Evolutionary conservation across 1,139 yeast genomes (phyloP).

Genomic region (Nadsonia starkeyi-henricii): DNA sequence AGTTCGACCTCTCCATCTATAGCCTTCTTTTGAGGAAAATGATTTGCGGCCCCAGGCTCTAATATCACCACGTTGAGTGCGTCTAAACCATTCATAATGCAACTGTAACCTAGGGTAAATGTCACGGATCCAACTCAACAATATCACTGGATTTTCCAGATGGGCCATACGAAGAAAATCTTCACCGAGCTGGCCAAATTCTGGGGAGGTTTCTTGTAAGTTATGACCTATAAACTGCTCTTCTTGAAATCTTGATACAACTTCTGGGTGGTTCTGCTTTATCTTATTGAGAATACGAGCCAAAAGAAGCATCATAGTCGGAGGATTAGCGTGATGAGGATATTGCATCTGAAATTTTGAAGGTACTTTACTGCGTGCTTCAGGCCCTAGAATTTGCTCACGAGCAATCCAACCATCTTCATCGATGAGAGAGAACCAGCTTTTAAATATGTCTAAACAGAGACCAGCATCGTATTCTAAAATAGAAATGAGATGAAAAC

Average conservation of each 20-base stretch:
- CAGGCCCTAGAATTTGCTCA: constrained; percentile 87
- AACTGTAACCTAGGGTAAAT: constrained; percentile 64
- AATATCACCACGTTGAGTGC: constrained; percentile 62
- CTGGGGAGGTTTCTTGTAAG: constrained; percentile 1
- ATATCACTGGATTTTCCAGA: constrained; percentile 44
- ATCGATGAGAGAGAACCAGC: constrained; percentile 83
- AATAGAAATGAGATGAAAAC: constrained; percentile 79
- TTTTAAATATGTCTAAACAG: constrained; percentile 62
- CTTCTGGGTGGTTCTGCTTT: constrained; percentile 9
- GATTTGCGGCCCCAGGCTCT: constrained; percentile 59
- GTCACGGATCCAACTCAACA: constrained; percentile 44
- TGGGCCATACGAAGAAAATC: constrained; percentile 31
- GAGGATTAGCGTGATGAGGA: constrained; percentile 90
- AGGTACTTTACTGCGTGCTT: constrained; percentile 83
- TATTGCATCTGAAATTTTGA: constrained; percentile 73
- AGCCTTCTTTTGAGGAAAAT: constrained; percentile 44
- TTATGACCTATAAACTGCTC: background rate
- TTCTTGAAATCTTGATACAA: background rate
- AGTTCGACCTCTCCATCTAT: constrained; percentile 92
- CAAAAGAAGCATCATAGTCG: constrained; percentile 75
- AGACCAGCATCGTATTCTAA: constrained; percentile 75
- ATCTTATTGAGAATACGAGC: constrained; percentile 48
- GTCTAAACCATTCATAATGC: constrained; percentile 79
- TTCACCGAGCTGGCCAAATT: background rate
- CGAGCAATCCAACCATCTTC: constrained; percentile 94